Base-by-base conservation (phyloP, 768 basidiomycete species). In the Macrolepiota albuminosa region DNA sequence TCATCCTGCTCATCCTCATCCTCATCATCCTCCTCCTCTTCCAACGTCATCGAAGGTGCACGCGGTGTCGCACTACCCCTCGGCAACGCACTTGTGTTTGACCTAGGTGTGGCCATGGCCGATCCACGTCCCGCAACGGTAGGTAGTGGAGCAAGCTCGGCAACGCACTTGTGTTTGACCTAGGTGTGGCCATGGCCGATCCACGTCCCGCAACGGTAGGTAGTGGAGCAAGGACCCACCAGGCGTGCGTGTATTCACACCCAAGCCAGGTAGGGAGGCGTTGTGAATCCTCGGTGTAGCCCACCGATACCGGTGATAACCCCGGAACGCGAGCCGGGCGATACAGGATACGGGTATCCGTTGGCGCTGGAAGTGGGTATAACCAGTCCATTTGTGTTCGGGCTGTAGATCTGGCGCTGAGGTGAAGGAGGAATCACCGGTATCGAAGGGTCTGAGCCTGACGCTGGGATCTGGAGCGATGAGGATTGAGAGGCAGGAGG, bases 1-100 rank as follows among this genome's bases (percentile, higher is more conserved):
- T 50, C 59, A 36, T 56, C 29, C 45, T 47, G 49, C 10, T 37
- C 54, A 29, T 60, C 59, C 48, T 43, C 55, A 16, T 59, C 58
- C 9, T 60, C 46, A 18, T 47, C 47, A 26, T 50, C 47, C 46
- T 47, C 43, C 11, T 45, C 59, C 37, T 51, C 59, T n/a, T 50
- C 54, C 40, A 60, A 51, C 24, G 16, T 6, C 21, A 49, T 29
- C n/a, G 40, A 24, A n/a, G 1, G 47, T 6, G 39, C 33, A 50
- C 49, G 54, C 5, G 59, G 59, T 24, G 59, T 60, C 36, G 54
- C 54, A 31, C 48, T 21, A 6, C 36, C 33, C 3, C 24, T 31
- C n/a, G 48, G 24, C 46, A 60, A 46, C 10, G 29, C 42, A 34
- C 54, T 49, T 29, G 40, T 60, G 14, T n/a, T 42, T 16, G 59